Base-by-base conservation (phyloP, 129 eudicot species). In the Lactuca sativa region DNA sequence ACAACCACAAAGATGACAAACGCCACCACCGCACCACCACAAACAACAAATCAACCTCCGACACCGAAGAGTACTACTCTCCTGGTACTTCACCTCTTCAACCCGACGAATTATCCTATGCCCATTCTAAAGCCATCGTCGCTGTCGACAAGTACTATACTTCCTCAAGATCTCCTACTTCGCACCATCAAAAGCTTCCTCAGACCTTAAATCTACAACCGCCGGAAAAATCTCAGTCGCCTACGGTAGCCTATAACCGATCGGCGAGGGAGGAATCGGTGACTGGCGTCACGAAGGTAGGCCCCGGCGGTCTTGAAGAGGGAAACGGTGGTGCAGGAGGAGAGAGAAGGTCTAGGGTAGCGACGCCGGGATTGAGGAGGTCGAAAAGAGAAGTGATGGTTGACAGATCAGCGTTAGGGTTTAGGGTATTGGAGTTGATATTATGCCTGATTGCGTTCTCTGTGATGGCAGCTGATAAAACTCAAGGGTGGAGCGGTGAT, bases 401-500 rank as follows among this genome's bases (percentile, higher is more conserved):
- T 70, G 90, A 59, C 9, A 78, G 79, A 65, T 78, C 70, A 56
- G 92, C 73, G 69, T 64, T 93, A 74, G 90, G 86, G 86, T 70
- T 93, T 76, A 85, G 99, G 83, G 75, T 85, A 9, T 78, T 76
- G 43, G 92, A 90, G 59, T 49, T 85, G 44, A 59, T 83, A 1
- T 62, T 80, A 52, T 70, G 97, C 54, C 69, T 93, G 82, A 71
- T 93, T 63, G 87, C 99, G 16, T 90, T 93, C 38, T 82, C 93
- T 9, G 95, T 93, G 62, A 90, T 93, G 99, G 99, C 97, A 4
- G 83, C 92, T 17, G 91, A 93, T 84, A 90, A 83, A 56, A 93
- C 99, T 36, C 90, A 93, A 60, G 99, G 99, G 1, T 93, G 99
- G 99, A 90, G 92, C 40, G 99, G 97, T 44, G 97, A 93, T 48